A percentile compares a stretch with the other conserved stretches of the same genome.
Evolutionary conservation across 129 eudicot genomes (phyloP).

Genomic region (sunflower (Helianthus annuus)): HanXRQr2.0-SUNRISE NC_035435.2:131157452-131157951

Average conservation of each 20-base stretch:
- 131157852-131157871: constrained; percentile 9
- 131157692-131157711: no score
- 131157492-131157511: not conserved
- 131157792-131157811: not conserved
- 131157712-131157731: no score
- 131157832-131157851: not conserved
- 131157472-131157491: constrained; percentile 16
- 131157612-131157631: not conserved
- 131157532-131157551: not conserved
- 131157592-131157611: constrained; percentile 12
- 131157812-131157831: not conserved
- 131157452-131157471: not conserved
- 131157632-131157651: not conserved
- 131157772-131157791: no score
- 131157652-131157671: not conserved
- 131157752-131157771: not conserved
- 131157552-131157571: not conserved
- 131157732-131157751: not conserved
- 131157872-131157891: constrained; percentile 47
- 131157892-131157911: constrained; percentile 46
- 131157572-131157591: constrained; percentile 2
- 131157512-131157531: not conserved
- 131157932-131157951: constrained; percentile 32
- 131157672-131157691: no score
- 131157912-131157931: constrained; percentile 44